Evolutionary conservation across 2,329 filamentous ascomycete genomes (phyloP).

Genomic region (Calonectria ilicicola): DNA sequence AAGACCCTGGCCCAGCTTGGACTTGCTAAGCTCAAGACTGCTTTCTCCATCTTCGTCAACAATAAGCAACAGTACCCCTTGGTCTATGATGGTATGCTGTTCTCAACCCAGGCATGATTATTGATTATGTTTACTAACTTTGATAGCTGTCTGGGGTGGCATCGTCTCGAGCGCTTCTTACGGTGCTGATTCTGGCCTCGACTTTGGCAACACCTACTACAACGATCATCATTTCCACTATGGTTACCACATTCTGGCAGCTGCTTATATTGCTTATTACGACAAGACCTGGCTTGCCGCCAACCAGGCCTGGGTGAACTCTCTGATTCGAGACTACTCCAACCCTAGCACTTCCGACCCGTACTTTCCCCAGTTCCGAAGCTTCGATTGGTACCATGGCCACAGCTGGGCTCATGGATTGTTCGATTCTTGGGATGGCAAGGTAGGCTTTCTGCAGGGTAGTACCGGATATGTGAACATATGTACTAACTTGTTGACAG

Average conservation of each 20-base stretch:
- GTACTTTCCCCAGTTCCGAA: conserved; percentile 84
- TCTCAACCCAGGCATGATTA: neutral
- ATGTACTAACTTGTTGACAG: conserved; percentile 38
- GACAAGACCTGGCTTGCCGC: conserved; percentile 79
- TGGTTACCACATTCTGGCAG: conserved; percentile 90
- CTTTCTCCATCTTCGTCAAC: conserved; percentile 73
- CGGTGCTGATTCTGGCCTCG: conserved; percentile 75
- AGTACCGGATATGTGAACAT: too few species aligned
- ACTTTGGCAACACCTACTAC: conserved; percentile 93
- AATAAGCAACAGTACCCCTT: conserved; percentile 77
- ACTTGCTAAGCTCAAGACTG: conserved; percentile 71
- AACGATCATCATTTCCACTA: conserved; percentile 84
- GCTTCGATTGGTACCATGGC: conserved; percentile 94
- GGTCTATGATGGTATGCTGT: conserved; percentile 61
- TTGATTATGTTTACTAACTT: conserved; percentile 13
- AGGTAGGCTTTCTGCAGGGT: conserved; percentile 56
- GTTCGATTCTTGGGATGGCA: conserved; percentile 78
- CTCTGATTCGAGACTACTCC: conserved; percentile 83
- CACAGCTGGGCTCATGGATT: conserved; percentile 93
- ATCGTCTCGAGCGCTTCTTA: conserved; percentile 83
- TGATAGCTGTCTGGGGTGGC: conserved; percentile 77
- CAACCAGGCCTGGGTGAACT: conserved; percentile 86
- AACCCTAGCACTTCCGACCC: conserved; percentile 79
- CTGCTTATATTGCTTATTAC: conserved; percentile 83
- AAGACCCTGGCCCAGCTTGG: conserved; percentile 66